phyloP scores from a whole-genome alignment of 257 asterid species.

The Parsonsia alboflavescens region DNA sequence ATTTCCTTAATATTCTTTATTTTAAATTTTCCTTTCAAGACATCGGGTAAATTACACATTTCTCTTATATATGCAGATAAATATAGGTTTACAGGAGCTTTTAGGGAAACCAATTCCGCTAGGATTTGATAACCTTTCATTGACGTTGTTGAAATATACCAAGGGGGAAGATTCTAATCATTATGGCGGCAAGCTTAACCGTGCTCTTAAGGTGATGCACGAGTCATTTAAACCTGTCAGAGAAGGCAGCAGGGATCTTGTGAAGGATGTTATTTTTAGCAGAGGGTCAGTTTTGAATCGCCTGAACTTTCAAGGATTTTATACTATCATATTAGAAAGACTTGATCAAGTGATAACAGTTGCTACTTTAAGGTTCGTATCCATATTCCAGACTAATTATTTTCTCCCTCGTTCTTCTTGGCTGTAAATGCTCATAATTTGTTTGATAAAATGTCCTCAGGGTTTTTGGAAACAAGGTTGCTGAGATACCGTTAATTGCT shows the following conservation, averaged over 20 bases:
- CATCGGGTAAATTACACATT: no score
- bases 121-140: slow-evolving; percentile 47
- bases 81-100: slow-evolving; percentile 43
- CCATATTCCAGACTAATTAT: no score
- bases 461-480: slow-evolving; percentile 73
- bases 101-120: slow-evolving; percentile 51
- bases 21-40: no score
- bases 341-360: slow-evolving; percentile 59
- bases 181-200: slow-evolving; percentile 46
- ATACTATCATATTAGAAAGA: slow-evolving; percentile 65
- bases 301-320: slow-evolving; percentile 74
- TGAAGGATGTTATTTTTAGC: slow-evolving; percentile 72
- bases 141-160: slow-evolving; percentile 59
- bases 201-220: slow-evolving; percentile 79
- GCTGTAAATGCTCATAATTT: background rate
- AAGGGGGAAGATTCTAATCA: slow-evolving; percentile 11
- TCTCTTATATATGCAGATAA: slow-evolving; percentile 41
- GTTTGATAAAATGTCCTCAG: slow-evolving; percentile 25
- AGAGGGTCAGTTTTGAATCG: slow-evolving; percentile 74
- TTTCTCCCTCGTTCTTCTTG: background rate
- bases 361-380: slow-evolving; percentile 63
- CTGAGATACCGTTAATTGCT: slow-evolving; percentile 84
- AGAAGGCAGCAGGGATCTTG: slow-evolving; percentile 72
- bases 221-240: slow-evolving; percentile 78
- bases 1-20: background rate